Base-by-base conservation (phyloP, 73 alveolate species). In the Paramecium octaurelia region DNA sequence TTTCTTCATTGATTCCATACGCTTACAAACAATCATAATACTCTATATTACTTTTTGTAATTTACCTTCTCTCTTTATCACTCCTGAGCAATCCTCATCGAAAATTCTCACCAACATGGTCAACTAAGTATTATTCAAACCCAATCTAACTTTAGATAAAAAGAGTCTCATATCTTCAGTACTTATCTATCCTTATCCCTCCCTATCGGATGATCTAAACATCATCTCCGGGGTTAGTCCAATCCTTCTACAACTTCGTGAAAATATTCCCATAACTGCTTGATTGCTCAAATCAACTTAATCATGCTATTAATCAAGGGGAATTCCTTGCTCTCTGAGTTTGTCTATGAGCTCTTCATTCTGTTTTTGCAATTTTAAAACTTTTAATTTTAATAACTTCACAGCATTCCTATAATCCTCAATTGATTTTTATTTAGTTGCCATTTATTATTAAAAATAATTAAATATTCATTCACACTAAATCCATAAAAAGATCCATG, bases 161-260 rank as follows among this genome's bases (percentile, higher is more conserved):
- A 73, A 73, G 2, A 73, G 9, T 73, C 87, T 73, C 57, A 73
- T 36, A 73, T 73, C 87, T 43, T 73, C 87, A 12, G 87, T 36
- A 36, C 87, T 73, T 35, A 73, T 73, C 16, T 73, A 34, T 29
- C 87, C 87, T 35, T 20, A 20, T 35, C 59, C 57, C 2, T 73
- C 87, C 40, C 59, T 73, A 80, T 80, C 91, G 20, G 91, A 34
- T 80, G 91, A 76, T 80, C 91, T 80, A 80, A 42, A 80, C 57
- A 80, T 80, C 91, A 80, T 80, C 10, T 80, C 91, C 1, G 91
- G 91, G 20, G 91, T 80, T 14, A 80, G 14, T 44, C 91, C 91
- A 12, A 80, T 18, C 21, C 87, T 31, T 35, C 21, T 73, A 36
- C 87, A 73, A 9, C 87, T 73, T 38, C 87, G 36, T 36, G 87